phyloP scores from a whole-genome alignment of 441 rosid species.

The Isatis lusitanica region DNA sequence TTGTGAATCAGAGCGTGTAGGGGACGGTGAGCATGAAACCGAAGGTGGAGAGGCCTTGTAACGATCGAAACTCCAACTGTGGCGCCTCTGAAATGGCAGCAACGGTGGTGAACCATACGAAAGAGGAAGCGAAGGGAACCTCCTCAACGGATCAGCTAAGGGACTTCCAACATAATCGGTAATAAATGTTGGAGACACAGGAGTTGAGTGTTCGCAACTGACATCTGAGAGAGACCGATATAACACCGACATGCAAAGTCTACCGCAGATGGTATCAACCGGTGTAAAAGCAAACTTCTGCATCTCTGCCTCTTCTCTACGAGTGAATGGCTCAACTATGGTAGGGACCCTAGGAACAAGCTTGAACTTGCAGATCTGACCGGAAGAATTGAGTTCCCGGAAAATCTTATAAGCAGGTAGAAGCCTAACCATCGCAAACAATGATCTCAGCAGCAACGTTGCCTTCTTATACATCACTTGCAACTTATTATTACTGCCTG shows the following conservation, averaged over 20 bases:
- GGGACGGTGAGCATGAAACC: slow-evolving; percentile 74
- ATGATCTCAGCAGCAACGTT: slow-evolving; percentile 75
- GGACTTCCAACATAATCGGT: slow-evolving; percentile 96
- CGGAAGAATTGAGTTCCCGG: slow-evolving; percentile 71
- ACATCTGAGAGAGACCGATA: slow-evolving; percentile 68
- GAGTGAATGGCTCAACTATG: slow-evolving; percentile 74
- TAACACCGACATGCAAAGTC: slow-evolving; percentile 81
- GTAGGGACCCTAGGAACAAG: slow-evolving; percentile 83
- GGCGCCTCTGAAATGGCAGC: slow-evolving; percentile 71
- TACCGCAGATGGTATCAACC: slow-evolving; percentile 77
- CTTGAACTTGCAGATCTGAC: slow-evolving; percentile 57
- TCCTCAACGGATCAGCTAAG: slow-evolving; percentile 79
- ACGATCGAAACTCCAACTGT: slow-evolving; percentile 85
- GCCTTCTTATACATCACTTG: slow-evolving; percentile 72
- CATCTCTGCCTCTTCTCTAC: slow-evolving; percentile 83
- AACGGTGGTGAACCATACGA: slow-evolving; percentile 79
- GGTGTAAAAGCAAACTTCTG: slow-evolving; percentile 84
- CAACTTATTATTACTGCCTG: slow-evolving; percentile 55
- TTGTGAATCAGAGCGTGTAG: slow-evolving; percentile 71
- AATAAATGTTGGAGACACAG: slow-evolving; percentile 81
- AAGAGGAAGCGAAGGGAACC: slow-evolving; percentile 70
- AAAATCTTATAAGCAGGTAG: slow-evolving; percentile 88
- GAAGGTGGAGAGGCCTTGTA: slow-evolving; percentile 70
- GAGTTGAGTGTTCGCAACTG: slow-evolving; percentile 69
- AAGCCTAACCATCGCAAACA: slow-evolving; percentile 82